A percentile compares a stretch with the other conserved stretches of the same genome.
Conservation (phyloP, 805 yeast species). For the Ogataea trehalophila region DNA sequence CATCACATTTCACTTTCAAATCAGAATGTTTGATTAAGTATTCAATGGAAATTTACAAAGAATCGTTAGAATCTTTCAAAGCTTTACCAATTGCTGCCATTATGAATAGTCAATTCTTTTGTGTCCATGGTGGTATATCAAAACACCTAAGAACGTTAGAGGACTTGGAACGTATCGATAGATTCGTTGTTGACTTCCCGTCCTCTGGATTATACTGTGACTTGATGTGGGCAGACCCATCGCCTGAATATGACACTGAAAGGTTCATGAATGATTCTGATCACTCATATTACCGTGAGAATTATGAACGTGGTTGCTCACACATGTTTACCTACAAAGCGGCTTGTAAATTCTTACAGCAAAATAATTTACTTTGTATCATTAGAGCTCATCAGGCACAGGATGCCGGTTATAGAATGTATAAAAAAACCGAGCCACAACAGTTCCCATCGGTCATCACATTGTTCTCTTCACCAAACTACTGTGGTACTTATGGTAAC, state of each 20-base stretch:
- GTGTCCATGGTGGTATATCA: conserved; percentile 95
- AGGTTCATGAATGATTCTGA: conserved; percentile 26
- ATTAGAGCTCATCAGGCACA: conserved; percentile 98
- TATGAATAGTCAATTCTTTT: conserved; percentile 89
- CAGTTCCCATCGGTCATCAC: conserved; percentile 90
- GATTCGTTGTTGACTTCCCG: conserved; percentile 85
- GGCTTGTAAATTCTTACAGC: conserved; percentile 69
- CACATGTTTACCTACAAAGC: conserved; percentile 85
- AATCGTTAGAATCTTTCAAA: conserved; percentile 73
- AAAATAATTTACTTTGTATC: conserved; percentile 74
- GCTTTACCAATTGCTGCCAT: conserved; percentile 88
- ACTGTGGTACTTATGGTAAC: conserved; percentile 85
- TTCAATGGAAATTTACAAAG: conserved; percentile 57
- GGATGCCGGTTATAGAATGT: conserved; percentile 95
- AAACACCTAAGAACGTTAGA: conserved; percentile 71
- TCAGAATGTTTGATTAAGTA: conserved; percentile 87
- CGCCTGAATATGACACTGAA: conserved; percentile 73
- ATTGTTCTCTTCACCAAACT: conserved; percentile 93
- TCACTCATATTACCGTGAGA: conserved; percentile 51
- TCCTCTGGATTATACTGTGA: conserved; percentile 93
- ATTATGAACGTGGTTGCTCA: conserved; percentile 81
- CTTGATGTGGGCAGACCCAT: conserved; percentile 92
- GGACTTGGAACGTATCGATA: conserved; percentile 63
- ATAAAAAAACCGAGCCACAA: conserved; percentile 73
- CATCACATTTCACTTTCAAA: conserved; percentile 90